Base-by-base conservation (phyloP, 2,329 filamentous ascomycete species). In the Purpureocillium lavendulum region DNA sequence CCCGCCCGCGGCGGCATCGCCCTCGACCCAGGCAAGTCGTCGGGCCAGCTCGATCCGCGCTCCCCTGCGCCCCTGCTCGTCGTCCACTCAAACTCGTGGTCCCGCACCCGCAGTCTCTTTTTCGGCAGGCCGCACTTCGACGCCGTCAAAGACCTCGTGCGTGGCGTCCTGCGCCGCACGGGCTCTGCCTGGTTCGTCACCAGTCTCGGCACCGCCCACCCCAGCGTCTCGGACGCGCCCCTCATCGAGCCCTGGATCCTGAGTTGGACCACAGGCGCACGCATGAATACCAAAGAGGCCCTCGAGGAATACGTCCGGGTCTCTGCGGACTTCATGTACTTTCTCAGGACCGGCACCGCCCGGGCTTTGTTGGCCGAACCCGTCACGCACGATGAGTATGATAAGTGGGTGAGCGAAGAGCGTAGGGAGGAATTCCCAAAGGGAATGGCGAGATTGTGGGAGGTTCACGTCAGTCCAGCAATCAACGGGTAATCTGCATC, bases 1-100 rank as follows among this genome's bases (percentile, higher is more conserved):
- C 52, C 40, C 0, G 70, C 80, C 44, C 64, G 69, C 1, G 77
- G 72, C 3, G 79, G 67, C 15, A 71, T 84, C 43, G 67, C 77
- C 36, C 66, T 84, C 24, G 80, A 84, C 53, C 80, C 80, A 0
- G 80, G 80, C 38, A 84, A 84, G 55, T 60, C 63, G 2, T 78
- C 72, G 45, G 80, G 80, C 1, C 73, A 66, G 0, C 62, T 84
- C 10, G 83, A 83, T 57, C 54, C 65, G 42, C 66, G 80, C 31
- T 66, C 82, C 44, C 50, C 64, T 24, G 72, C 80, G 2, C 78
- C 80, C 2, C 54, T 78, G 3, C 58, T 83, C 35, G 63, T 84
- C 21, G 62, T 83, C 30, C 75, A 84, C 58, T 82, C 77, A 35
- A 70, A 77, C 43, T 74, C 77, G 7, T 84, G 80, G 80, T 81